These are phyloP conservation scores for Fennellomyces sp. DNA, from an alignment of 371 early-diverging fungal genomes.

Conservation along the genomic window DNA sequence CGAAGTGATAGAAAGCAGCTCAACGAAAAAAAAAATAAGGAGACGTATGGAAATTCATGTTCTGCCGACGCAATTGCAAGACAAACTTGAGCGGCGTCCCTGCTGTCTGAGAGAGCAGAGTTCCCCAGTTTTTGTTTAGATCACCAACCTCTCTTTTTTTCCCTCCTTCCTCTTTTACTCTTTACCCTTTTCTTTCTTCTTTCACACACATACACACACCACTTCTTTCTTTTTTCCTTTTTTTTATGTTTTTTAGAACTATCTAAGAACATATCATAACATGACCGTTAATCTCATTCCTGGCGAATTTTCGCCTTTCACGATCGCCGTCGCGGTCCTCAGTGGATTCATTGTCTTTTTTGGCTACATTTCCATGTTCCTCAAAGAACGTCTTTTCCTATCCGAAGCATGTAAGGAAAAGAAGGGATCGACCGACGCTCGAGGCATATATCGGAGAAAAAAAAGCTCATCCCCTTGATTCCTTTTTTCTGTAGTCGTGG, in stretches of 20 bases:
- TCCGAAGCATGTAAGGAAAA: slow-evolving; percentile 80
- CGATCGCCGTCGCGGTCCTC: slow-evolving; percentile 55
- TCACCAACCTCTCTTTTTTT: slow-evolving; percentile 1
- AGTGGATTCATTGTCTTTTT: slow-evolving; percentile 89
- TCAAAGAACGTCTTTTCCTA: slow-evolving; percentile 90
- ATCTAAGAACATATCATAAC: neutral
- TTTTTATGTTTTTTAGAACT: slow-evolving; percentile 1
- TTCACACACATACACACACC: slow-evolving; percentile 4
- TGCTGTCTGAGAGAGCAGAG: neutral
- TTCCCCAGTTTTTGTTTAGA: neutral
- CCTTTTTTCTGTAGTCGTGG: slow-evolving; percentile 63
- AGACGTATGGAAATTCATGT: too few relatives aligned
- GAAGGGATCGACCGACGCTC: neutral
- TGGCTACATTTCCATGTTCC: slow-evolving; percentile 87
- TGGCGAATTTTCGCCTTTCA: slow-evolving; percentile 52
- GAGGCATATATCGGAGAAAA: neutral
- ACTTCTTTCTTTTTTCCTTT: neutral
- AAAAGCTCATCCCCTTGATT: neutral
- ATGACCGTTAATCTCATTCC: slow-evolving; percentile 48
- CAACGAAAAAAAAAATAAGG: slow-evolving; percentile 5
- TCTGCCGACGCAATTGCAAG: slow-evolving; percentile 5
- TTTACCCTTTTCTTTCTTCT: slow-evolving; percentile 8
- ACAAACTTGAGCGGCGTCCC: too few relatives aligned
- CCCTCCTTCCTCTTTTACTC: neutral
- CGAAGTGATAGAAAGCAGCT: too few relatives aligned